These are phyloP conservation scores for Linum usitatissimum DNA, from an alignment of 345 rosid species.

Conservation along the genomic window DNA sequence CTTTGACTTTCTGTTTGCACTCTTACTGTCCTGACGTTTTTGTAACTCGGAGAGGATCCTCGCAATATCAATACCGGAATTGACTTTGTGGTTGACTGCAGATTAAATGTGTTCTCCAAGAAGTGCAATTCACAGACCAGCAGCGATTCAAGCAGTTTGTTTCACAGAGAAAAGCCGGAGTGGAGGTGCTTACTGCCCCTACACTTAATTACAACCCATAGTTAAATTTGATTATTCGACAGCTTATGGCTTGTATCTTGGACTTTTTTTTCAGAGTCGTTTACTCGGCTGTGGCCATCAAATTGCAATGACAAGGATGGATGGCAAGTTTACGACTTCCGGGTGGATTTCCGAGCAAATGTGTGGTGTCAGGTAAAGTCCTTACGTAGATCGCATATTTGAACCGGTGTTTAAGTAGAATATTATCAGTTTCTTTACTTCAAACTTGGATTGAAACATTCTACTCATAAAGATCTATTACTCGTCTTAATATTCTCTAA, in stretches of 20 bases:
- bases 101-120: constrained; percentile 82
- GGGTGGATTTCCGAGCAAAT: constrained; percentile 99
- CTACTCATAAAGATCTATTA: neutral
- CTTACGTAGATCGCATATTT: neutral
- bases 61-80: constrained; percentile 5
- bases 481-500: neutral
- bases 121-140: constrained; percentile 88
- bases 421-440: no score
- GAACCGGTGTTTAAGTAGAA: no score
- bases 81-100: constrained; percentile 18
- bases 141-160: constrained; percentile 96
- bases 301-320: constrained; percentile 86
- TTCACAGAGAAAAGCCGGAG: constrained; percentile 89
- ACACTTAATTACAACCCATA: constrained; percentile 6
- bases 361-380: constrained; percentile 78
- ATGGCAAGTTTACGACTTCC: constrained; percentile 74
- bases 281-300: constrained; percentile 90
- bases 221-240: neutral
- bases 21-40: no score
- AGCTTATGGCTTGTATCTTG: constrained; percentile 7
- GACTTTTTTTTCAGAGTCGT: constrained; percentile 46
- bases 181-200: constrained; percentile 56
- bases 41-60: no score
- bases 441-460: neutral
- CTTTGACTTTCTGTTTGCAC: no score